Evolutionary conservation across 2,329 filamentous ascomycete genomes (phyloP).

Genomic region (Cryphonectria radicalis): DNA sequence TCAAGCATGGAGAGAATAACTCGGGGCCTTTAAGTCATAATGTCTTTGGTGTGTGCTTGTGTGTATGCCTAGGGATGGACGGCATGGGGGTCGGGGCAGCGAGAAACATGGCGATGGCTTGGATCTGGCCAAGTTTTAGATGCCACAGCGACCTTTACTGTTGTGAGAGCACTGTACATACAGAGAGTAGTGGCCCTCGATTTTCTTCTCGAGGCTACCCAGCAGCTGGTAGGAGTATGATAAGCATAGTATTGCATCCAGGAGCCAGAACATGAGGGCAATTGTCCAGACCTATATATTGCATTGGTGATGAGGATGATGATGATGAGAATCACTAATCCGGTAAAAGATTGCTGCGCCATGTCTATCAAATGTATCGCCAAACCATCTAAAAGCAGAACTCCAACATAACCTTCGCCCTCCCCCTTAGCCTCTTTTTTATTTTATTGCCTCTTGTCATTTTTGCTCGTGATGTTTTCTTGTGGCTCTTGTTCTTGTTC

Average conservation of each 20-base stretch:
- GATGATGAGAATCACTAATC: background rate
- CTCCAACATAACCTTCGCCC: background rate
- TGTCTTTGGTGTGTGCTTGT: background rate
- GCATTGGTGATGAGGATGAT: background rate
- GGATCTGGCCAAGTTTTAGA: too few species aligned
- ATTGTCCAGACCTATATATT: background rate
- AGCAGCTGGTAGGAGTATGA: background rate
- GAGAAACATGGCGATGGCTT: background rate
- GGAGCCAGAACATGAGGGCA: background rate
- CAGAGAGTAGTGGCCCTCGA: background rate
- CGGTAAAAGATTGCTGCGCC: background rate
- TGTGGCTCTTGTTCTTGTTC: background rate
- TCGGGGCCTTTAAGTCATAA: background rate
- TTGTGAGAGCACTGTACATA: background rate
- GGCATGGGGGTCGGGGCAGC: background rate
- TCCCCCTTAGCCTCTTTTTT: background rate
- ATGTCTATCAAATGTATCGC: background rate
- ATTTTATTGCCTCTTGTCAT: background rate
- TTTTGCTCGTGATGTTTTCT: background rate
- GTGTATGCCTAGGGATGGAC: background rate
- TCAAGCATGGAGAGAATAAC: background rate
- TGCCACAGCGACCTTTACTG: too few species aligned
- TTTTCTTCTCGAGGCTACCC: background rate
- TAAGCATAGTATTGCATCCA: background rate
- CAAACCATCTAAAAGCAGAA: constrained; percentile 4